Evolutionary conservation across 805 yeast genomes (phyloP).

Genomic region (Yarrowia sp.): DNA sequence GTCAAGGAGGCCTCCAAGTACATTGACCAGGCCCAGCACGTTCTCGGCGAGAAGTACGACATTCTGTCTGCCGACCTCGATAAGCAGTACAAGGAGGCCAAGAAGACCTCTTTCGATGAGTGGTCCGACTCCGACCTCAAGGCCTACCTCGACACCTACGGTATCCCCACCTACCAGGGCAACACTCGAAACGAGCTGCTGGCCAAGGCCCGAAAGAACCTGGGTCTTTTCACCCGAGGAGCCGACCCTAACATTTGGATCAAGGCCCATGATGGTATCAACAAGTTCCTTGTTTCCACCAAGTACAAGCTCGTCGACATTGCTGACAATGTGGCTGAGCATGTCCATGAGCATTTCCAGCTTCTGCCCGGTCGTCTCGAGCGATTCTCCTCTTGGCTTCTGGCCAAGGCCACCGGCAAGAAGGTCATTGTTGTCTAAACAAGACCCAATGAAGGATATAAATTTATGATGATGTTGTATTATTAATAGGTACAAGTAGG

Average conservation of each 20-base stretch:
- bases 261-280: slow-evolving; percentile 28
- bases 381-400: slow-evolving; percentile 36
- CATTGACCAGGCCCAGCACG: slow-evolving; percentile 54
- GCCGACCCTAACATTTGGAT: slow-evolving; percentile 39
- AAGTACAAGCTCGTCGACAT: slow-evolving; percentile 17
- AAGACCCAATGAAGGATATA: background rate
- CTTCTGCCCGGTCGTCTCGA: slow-evolving; percentile 36
- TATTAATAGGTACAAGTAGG: background rate
- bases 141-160: slow-evolving; percentile 61
- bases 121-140: slow-evolving; percentile 64
- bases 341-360: slow-evolving; percentile 32
- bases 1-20: slow-evolving; percentile 56
- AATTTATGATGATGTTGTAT: slow-evolving; percentile 20
- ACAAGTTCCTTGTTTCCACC: slow-evolving; percentile 5
- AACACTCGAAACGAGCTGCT: slow-evolving; percentile 42
- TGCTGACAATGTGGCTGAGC: slow-evolving; percentile 24
- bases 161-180: slow-evolving; percentile 45
- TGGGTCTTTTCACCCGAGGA: slow-evolving; percentile 38
- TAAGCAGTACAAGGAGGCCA: slow-evolving; percentile 54
- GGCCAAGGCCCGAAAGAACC: slow-evolving; percentile 42
- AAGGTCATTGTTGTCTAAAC: slow-evolving; percentile 36
- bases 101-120: slow-evolving; percentile 56
- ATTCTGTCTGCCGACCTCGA: slow-evolving; percentile 51
- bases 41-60: slow-evolving; percentile 52
- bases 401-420: slow-evolving; percentile 37